Percentiles rank a stretch among this genome's conserved stretches.
Evolutionary conservation across 2,329 filamentous ascomycete genomes (phyloP).

Genomic region (Sphaerostilbella broomeana): DNA sequence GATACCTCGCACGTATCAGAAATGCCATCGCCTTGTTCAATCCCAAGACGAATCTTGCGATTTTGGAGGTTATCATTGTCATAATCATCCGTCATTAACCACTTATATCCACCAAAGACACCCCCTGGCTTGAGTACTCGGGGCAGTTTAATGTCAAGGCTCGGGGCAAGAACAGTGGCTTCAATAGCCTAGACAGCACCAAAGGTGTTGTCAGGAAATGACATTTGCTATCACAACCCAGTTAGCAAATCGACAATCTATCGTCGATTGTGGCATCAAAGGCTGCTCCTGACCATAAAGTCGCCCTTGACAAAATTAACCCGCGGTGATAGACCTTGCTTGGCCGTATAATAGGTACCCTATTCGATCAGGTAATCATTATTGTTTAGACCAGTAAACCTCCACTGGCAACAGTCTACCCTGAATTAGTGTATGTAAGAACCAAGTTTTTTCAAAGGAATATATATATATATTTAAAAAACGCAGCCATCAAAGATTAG

Average conservation of each 20-base stretch:
- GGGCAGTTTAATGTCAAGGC: slow-evolving; percentile 86
- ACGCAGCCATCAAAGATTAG: no score
- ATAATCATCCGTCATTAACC: slow-evolving; percentile 94
- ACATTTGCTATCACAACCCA: slow-evolving; percentile 70
- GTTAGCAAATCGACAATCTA: no score
- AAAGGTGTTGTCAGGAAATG: slow-evolving; percentile 79
- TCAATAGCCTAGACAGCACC: slow-evolving; percentile 94
- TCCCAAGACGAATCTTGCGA: slow-evolving; percentile 78
- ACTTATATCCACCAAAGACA: slow-evolving; percentile 90
- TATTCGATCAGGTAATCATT: slow-evolving; percentile 95
- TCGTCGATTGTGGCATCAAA: no score
- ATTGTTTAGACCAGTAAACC: slow-evolving; percentile 90
- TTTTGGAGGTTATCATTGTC: slow-evolving; percentile 78
- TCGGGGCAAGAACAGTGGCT: slow-evolving; percentile 86
- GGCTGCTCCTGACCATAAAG: slow-evolving; percentile 71
- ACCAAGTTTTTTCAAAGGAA: no score
- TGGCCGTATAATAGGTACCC: slow-evolving; percentile 70
- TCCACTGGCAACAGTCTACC: no score
- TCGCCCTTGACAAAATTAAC: slow-evolving; percentile 82
- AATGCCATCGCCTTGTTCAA: slow-evolving; percentile 89
- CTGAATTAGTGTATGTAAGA: no score
- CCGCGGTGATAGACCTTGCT: slow-evolving; percentile 70
- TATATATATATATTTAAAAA: no score
- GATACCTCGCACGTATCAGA: slow-evolving; percentile 86
- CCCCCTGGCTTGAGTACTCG: slow-evolving; percentile 91